These are phyloP conservation scores for Erysimum cheiranthoides DNA, from an alignment of 345 rosid species.

Conservation along the genomic window DNA sequence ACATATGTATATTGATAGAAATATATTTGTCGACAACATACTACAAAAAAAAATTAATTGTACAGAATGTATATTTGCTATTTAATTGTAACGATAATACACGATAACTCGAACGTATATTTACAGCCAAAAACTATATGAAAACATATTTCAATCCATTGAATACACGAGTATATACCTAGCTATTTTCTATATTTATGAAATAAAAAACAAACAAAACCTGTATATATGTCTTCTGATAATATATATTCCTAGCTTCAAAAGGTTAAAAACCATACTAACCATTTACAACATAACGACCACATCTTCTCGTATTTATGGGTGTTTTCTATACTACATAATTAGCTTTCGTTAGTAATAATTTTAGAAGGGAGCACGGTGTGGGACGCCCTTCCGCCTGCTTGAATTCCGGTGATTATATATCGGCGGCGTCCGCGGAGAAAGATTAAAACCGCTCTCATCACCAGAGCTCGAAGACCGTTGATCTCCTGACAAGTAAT, in stretches of 20 bases:
- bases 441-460: conserved; percentile 55
- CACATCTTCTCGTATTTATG: neutral
- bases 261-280: conserved; percentile 8
- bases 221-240: no score
- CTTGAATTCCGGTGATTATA: conserved; percentile 72
- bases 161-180: neutral
- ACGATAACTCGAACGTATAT: no score
- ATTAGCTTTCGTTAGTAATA: conserved; percentile 18
- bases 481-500: conserved; percentile 45
- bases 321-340: conserved; percentile 1
- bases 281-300: conserved; percentile 17
- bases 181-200: neutral
- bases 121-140: no score
- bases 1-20: no score
- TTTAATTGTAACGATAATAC: no score
- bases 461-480: conserved; percentile 66
- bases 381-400: conserved; percentile 84
- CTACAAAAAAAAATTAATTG: no score
- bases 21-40: no score
- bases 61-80: no score
- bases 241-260: conserved; percentile 7
- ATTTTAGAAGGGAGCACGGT: conserved; percentile 72
- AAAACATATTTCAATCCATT: no score
- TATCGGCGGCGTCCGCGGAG: conserved; percentile 67
- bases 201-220: neutral